Conservation (phyloP, 2,329 filamentous ascomycete species). For the Alternaria sp. region DNA sequence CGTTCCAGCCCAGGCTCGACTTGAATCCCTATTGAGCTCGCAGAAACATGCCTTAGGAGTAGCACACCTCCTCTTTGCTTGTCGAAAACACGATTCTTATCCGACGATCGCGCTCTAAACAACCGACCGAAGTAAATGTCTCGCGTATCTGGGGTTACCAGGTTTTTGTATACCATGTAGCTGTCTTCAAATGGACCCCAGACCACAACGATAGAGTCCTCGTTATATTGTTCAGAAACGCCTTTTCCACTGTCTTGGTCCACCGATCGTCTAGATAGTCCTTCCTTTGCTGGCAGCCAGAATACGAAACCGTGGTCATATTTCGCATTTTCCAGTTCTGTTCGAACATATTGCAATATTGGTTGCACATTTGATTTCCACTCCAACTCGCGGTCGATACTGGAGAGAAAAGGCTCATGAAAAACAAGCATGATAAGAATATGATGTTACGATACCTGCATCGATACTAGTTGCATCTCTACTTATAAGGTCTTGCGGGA, state of each 20-base stretch:
- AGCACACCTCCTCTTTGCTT: slow-evolving; percentile 40
- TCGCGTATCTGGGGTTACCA: slow-evolving; percentile 26
- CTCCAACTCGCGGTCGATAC: slow-evolving; percentile 10
- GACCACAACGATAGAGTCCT: slow-evolving; percentile 46
- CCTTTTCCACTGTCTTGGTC: slow-evolving; percentile 43
- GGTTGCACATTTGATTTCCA: slow-evolving; percentile 6
- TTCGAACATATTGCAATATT: slow-evolving; percentile 25
- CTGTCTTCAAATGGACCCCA: slow-evolving; percentile 41
- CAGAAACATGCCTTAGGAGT: background rate
- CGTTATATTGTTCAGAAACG: slow-evolving; percentile 44
- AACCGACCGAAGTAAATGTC: slow-evolving; percentile 37
- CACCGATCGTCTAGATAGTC: slow-evolving; percentile 39
- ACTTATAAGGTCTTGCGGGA: background rate
- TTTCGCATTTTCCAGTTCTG: slow-evolving; percentile 22
- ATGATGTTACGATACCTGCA: background rate
- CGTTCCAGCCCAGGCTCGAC: slow-evolving; percentile 37
- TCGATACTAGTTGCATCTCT: background rate
- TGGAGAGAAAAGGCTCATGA: background rate
- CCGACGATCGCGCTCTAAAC: slow-evolving; percentile 36
- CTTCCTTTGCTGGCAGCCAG: slow-evolving; percentile 44
- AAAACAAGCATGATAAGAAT: background rate
- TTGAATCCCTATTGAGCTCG: slow-evolving; percentile 8
- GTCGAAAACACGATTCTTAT: slow-evolving; percentile 39
- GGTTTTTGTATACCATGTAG: slow-evolving; percentile 35
- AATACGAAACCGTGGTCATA: slow-evolving; percentile 41